phyloP scores from a whole-genome alignment of 2,329 filamentous ascomycete genomes.

The Penicillium sp. region DNA sequence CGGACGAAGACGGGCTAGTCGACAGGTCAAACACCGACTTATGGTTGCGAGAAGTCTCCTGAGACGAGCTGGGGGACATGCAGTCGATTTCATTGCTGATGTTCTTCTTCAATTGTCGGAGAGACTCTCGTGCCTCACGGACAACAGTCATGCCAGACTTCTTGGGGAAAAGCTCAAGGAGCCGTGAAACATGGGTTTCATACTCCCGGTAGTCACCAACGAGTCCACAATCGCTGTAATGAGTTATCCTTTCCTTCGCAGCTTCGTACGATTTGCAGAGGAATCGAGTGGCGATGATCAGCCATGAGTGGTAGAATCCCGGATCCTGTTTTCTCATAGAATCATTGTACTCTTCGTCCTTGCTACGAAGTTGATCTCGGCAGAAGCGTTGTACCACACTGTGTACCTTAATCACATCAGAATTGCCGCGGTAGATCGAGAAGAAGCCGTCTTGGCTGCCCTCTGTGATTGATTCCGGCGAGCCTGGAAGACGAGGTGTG shows the following conservation, averaged over 20 bases:
- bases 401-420: slow-evolving; percentile 46
- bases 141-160: slow-evolving; percentile 27
- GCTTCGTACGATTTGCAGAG: slow-evolving; percentile 41
- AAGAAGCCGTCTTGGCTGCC: slow-evolving; percentile 34
- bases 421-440: slow-evolving; percentile 26
- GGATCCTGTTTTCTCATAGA: slow-evolving; percentile 18
- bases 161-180: slow-evolving; percentile 39
- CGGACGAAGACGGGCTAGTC: slow-evolving; percentile 44
- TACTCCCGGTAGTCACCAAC: slow-evolving; percentile 47
- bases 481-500: slow-evolving; percentile 17
- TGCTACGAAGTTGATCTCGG: slow-evolving; percentile 43
- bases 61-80: slow-evolving; percentile 41
- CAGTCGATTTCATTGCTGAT: slow-evolving; percentile 42
- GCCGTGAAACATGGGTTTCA: slow-evolving; percentile 41
- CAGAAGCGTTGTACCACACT: slow-evolving; percentile 47
- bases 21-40: slow-evolving; percentile 46
- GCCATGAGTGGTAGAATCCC: slow-evolving; percentile 41
- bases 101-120: slow-evolving; percentile 32
- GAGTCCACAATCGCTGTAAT: slow-evolving; percentile 36
- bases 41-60: slow-evolving; percentile 35
- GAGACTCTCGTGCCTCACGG: slow-evolving; percentile 31
- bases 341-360: slow-evolving; percentile 28
- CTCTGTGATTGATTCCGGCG: slow-evolving; percentile 33
- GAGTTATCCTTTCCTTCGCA: slow-evolving; percentile 39
- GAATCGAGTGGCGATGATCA: slow-evolving; percentile 40